Evolutionary conservation across 2,329 filamentous ascomycete species (phyloP).

Genomic region (Ophiostoma tasmaniense): DNA sequence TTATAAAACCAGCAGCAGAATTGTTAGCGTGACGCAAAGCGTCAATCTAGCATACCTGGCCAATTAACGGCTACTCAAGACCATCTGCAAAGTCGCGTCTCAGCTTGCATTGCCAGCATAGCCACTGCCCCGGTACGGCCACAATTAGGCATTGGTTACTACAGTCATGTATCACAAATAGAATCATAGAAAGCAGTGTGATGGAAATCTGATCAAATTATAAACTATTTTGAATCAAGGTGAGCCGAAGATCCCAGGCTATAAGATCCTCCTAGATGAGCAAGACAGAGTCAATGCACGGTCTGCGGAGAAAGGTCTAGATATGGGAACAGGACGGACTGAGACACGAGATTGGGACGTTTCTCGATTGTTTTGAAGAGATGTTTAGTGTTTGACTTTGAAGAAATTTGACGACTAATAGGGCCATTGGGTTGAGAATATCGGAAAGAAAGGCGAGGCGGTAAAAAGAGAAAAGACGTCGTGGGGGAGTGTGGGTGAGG

Average conservation of each 20-base stretch:
- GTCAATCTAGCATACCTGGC: background rate
- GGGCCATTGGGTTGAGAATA: constrained; percentile 25
- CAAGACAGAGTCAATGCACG: background rate
- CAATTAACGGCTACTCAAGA: background rate
- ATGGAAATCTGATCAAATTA: constrained; percentile 3
- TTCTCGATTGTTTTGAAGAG: constrained; percentile 19
- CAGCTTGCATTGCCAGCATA: too few relatives aligned
- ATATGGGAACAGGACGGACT: constrained; percentile 1
- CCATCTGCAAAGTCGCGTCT: background rate
- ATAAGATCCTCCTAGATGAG: background rate
- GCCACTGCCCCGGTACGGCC: too few relatives aligned
- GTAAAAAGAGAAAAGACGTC: constrained; percentile 14
- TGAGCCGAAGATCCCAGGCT: constrained; percentile 5
- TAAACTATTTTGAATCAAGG: constrained; percentile 5
- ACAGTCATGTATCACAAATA: background rate
- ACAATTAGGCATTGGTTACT: background rate
- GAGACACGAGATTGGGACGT: constrained; percentile 20
- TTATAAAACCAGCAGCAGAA: background rate
- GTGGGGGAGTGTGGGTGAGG: constrained; percentile 20
- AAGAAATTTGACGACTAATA: constrained; percentile 25
- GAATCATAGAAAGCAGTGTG: background rate
- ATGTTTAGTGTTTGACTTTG: constrained; percentile 18
- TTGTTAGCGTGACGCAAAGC: background rate
- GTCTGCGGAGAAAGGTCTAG: background rate
- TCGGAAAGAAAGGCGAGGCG: constrained; percentile 24